Evolutionary conservation across 164 flowering plant genomes (phyloP).

Genomic region (Vitis riparia): DNA sequence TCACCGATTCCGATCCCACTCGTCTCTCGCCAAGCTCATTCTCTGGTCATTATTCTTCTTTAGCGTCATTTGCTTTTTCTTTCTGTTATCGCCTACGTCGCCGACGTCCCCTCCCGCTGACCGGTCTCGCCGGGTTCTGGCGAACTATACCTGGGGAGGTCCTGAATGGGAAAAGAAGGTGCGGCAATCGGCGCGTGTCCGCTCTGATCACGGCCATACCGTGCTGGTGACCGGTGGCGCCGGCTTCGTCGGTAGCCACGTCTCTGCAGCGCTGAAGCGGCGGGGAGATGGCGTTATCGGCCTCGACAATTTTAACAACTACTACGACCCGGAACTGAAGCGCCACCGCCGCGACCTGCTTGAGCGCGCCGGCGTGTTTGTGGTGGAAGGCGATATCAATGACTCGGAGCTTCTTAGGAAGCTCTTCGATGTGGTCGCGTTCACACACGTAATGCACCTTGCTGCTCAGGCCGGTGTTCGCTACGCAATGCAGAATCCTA

Average conservation of each 20-base stretch:
- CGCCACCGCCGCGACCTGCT: conserved; percentile 54
- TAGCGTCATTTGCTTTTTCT: conserved; percentile 21
- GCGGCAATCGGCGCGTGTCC: conserved; percentile 49
- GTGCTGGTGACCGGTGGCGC: conserved; percentile 76
- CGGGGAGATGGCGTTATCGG: conserved; percentile 31
- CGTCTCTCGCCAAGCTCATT: conserved; percentile 12
- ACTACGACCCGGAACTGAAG: conserved; percentile 28
- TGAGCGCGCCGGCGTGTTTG: conserved; percentile 58
- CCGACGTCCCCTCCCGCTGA: conserved; percentile 4
- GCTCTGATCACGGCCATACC: conserved; percentile 42
- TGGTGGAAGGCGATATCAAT: conserved; percentile 85
- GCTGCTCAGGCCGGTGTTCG: conserved; percentile 94
- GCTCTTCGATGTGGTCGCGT: conserved; percentile 65
- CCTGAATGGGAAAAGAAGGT: conserved; percentile 68
- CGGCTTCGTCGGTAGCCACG: conserved; percentile 30
- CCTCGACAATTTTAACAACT: conserved; percentile 25
- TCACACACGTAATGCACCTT: conserved; percentile 84
- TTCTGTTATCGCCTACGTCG: conserved; percentile 21
- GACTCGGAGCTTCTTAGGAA: conserved; percentile 48
- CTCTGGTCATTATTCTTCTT: conserved; percentile 25
- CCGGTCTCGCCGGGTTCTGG: conserved; percentile 17
- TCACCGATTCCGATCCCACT: neutral
- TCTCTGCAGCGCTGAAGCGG: conserved; percentile 23
- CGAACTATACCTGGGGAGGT: conserved; percentile 39
- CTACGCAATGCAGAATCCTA: conserved; percentile 82